Evolutionary conservation across 2,329 filamentous ascomycete species (phyloP).

Genomic region (Pseudopithomyces maydicus): DNA sequence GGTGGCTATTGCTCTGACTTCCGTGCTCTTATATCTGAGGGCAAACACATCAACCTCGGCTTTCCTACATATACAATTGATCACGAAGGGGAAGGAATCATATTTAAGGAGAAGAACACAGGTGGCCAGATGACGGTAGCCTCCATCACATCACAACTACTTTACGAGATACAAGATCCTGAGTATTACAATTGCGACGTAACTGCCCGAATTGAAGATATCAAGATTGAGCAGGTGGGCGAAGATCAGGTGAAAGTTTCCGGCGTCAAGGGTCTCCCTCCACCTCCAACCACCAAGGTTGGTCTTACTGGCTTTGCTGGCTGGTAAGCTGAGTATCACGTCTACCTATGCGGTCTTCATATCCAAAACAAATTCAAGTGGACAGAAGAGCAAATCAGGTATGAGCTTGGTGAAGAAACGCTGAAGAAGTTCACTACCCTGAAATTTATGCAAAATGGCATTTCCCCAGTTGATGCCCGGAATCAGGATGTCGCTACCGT

Average conservation of each 20-base stretch:
- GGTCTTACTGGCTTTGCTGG: slow-evolving; percentile 53
- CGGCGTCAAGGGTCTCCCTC: slow-evolving; percentile 50
- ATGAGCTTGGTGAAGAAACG: slow-evolving; percentile 44
- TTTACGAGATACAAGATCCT: slow-evolving; percentile 51
- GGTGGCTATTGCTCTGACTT: slow-evolving; percentile 51
- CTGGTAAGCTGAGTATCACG: slow-evolving; percentile 54
- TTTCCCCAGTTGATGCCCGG: slow-evolving; percentile 30
- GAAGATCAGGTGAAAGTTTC: slow-evolving; percentile 56
- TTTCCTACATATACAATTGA: slow-evolving; percentile 56
- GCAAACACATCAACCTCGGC: slow-evolving; percentile 48
- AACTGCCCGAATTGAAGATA: slow-evolving; percentile 55
- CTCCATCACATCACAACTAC: slow-evolving; percentile 40
- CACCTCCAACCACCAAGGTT: slow-evolving; percentile 56
- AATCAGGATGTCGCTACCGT: slow-evolving; percentile 57
- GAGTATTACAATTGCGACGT: slow-evolving; percentile 62
- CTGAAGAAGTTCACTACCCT: slow-evolving; percentile 48
- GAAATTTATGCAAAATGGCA: slow-evolving; percentile 46
- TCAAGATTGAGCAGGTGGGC: slow-evolving; percentile 58
- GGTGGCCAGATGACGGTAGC: slow-evolving; percentile 35
- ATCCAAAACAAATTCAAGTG: slow-evolving; percentile 51
- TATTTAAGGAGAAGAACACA: slow-evolving; percentile 53
- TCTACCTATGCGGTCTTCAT: slow-evolving; percentile 53
- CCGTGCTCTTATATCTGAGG: slow-evolving; percentile 36
- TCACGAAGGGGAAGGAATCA: slow-evolving; percentile 49
- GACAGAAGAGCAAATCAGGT: slow-evolving; percentile 45